Evolutionary conservation across 129 eudicot genomes (phyloP).

Genomic region (carrot (Daucus carota)): DH1_v3.0 NC_030383.2:60142501-60143000

Average conservation of each 20-base stretch:
- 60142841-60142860: slow-evolving; percentile 36
- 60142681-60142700: slow-evolving; percentile 79
- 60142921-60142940: slow-evolving; percentile 65
- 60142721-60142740: slow-evolving; percentile 57
- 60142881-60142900: slow-evolving; percentile 76
- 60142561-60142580: slow-evolving; percentile 64
- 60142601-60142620: slow-evolving; percentile 61
- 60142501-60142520: slow-evolving; percentile 94
- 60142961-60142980: neutral
- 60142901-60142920: slow-evolving; percentile 67
- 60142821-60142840: slow-evolving; percentile 34
- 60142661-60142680: slow-evolving; percentile 70
- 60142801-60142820: slow-evolving; percentile 47
- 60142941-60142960: slow-evolving; percentile 50
- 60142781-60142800: slow-evolving; percentile 82
- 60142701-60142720: slow-evolving; percentile 79
- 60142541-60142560: slow-evolving; percentile 71
- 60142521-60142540: slow-evolving; percentile 81
- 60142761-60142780: slow-evolving; percentile 54
- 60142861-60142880: slow-evolving; percentile 80
- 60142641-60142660: slow-evolving; percentile 81
- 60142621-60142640: slow-evolving; percentile 69
- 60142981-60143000: slow-evolving; percentile 1
- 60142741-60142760: slow-evolving; percentile 47
- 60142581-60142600: slow-evolving; percentile 81